Percentiles rank a stretch among this genome's conserved stretches.
Conservation (phyloP, 129 eudicot genomes). For the Smallanthus sonchifolius region DNA sequence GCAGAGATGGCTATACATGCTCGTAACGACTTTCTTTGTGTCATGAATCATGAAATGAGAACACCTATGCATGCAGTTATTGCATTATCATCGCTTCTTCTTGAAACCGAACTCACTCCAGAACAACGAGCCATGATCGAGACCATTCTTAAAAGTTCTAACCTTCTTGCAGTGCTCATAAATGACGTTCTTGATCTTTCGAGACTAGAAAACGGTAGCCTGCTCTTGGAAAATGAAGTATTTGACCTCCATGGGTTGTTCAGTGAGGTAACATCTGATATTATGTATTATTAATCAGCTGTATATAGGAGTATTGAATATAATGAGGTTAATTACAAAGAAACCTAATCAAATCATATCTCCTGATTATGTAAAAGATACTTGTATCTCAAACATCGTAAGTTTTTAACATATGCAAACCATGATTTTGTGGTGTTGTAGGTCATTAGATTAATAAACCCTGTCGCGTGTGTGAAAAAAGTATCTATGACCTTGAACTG, state of each 20-base stretch:
- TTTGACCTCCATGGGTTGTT: constrained; percentile 42
- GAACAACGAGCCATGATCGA: constrained; percentile 53
- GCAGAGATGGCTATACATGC: constrained; percentile 60
- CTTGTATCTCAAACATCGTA: neutral
- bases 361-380: no score
- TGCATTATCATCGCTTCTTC: constrained; percentile 43
- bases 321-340: no score
- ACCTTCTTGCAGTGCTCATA: constrained; percentile 45
- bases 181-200: constrained; percentile 55
- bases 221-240: constrained; percentile 26
- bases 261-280: constrained; percentile 25
- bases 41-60: constrained; percentile 58
- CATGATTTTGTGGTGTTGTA: constrained; percentile 8
- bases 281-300: neutral
- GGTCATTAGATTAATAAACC: constrained; percentile 46
- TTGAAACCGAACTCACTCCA: constrained; percentile 49
- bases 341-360: no score
- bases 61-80: constrained; percentile 52
- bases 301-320: neutral
- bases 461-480: constrained; percentile 46
- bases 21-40: constrained; percentile 44
- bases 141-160: constrained; percentile 51
- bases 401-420: neutral
- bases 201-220: constrained; percentile 53
- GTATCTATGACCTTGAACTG: constrained; percentile 36